Conservation (phyloP, 345 rosid species). For the Luvunga scandens region DNA sequence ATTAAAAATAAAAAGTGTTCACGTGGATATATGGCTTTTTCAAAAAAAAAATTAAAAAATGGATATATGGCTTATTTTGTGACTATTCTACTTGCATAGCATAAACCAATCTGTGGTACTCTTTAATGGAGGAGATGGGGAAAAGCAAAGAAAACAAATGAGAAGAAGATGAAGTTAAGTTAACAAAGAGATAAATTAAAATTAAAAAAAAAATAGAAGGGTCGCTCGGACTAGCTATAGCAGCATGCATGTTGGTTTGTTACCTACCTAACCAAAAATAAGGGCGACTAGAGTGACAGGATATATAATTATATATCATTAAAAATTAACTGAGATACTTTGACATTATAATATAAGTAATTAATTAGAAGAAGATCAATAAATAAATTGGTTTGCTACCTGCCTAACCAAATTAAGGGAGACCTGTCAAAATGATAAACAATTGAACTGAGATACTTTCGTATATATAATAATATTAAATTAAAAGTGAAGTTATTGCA, state of each 20-base stretch:
- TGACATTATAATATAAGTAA: not conserved
- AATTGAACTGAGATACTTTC: not conserved
- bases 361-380: not conserved
- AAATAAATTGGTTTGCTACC: not conserved
- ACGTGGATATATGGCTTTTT: not conserved
- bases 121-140: not conserved
- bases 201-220: not conserved
- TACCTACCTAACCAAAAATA: constrained; percentile 1
- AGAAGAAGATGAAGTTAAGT: not conserved
- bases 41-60: too few species aligned
- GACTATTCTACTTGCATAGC: not conserved
- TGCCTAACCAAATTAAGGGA: constrained; percentile 5
- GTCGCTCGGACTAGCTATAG: not conserved
- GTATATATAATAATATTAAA: not conserved
- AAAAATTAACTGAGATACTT: not conserved
- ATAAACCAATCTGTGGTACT: not conserved
- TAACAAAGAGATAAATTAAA: not conserved
- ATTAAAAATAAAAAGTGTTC: not conserved
- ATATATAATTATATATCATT: not conserved
- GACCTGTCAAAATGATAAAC: not conserved
- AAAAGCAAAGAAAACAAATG: not conserved
- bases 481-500: not conserved
- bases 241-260: constrained; percentile 2
- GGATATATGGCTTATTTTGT: not conserved
- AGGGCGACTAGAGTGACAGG: not conserved